Base-by-base conservation (phyloP, 768 basidiomycete species). In the Fistulinella prunicolor region DNA sequence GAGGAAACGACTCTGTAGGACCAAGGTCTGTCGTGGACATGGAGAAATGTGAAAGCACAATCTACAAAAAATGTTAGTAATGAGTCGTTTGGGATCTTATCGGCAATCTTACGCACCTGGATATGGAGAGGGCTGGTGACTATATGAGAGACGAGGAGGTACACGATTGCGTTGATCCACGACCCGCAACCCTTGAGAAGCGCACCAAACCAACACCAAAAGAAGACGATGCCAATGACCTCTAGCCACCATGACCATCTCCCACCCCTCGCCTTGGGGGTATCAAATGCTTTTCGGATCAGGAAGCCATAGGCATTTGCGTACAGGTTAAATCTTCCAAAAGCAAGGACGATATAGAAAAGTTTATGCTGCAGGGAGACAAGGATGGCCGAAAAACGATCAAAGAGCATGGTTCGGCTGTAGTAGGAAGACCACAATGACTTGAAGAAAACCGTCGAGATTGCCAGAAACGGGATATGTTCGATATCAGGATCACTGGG, bases 31-130 rank as follows among this genome's bases (percentile, higher is more conserved):
- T 86, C 2, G 94, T 94, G 12, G 95, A 93, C 74, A 94, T 92
- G 41, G 91, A 86, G 66, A 94, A 99, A 73, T 99, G 96, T 8
- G 96, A 99, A 22, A 98, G 81, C 1, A 97, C 94, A 58, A 99
- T 98, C 86, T 87, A 57, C 16, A 21, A 24, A 38, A 35, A 26
- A 36, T 17, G 29, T 2, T 8, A 24, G 55, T 14, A 29, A 44
- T 62, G 35, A 62, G 43, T 16, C 16, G 20, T 3, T 29, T 44
- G 9, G 4, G 12, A 20, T 19, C 21, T 22, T 14, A 20, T 22
- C n/a, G 1, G 9, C 24, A 24, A 54, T 38, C 19, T 44, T 37
- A 70, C 75, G 48, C 59, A 89, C 95, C 81, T 97, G 96, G 26
- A 98, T 81, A 62, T 99, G 96, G 20, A 99, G 75, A 6, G 96